A percentile compares a stretch with the other conserved stretches of the same genome.
Conservation (phyloP, 2,329 filamentous ascomycete species). For the Chrysosporium keratinophilum region DNA sequence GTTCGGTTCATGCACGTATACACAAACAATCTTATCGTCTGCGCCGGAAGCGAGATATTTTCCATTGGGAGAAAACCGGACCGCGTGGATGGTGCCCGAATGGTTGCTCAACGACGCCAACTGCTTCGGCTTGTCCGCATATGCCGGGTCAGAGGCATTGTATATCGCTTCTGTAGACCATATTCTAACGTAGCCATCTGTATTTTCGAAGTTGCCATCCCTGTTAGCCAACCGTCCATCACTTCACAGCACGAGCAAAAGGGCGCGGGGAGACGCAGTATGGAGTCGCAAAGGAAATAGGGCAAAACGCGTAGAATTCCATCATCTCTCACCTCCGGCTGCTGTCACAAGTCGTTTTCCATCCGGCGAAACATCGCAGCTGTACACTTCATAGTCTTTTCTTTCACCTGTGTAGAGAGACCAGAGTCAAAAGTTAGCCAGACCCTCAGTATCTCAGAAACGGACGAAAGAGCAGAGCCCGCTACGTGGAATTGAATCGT, state of each 20-base stretch:
- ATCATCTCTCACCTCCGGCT: slow-evolving; percentile 61
- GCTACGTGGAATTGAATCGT: background rate
- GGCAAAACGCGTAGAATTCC: slow-evolving; percentile 6
- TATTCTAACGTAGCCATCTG: slow-evolving; percentile 90
- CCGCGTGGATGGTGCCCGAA: slow-evolving; percentile 91
- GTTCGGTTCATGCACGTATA: slow-evolving; percentile 81
- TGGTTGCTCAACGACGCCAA: slow-evolving; percentile 98
- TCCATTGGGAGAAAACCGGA: slow-evolving; percentile 90
- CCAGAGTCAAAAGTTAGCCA: background rate
- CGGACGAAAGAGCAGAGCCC: background rate
- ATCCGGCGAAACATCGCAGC: slow-evolving; percentile 92
- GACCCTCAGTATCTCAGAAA: background rate
- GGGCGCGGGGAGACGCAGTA: background rate
- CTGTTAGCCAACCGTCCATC: background rate
- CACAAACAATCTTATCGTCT: slow-evolving; percentile 97
- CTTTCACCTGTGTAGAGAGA: slow-evolving; percentile 59
- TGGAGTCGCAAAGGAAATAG: slow-evolving; percentile 7
- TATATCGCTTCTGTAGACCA: slow-evolving; percentile 95
- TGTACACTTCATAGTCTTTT: slow-evolving; percentile 97
- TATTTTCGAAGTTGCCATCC: background rate
- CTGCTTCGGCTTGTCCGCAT: slow-evolving; percentile 70
- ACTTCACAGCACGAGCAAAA: background rate
- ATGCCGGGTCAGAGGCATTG: slow-evolving; percentile 61
- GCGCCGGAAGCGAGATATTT: slow-evolving; percentile 93
- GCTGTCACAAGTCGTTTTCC: slow-evolving; percentile 85